Evolutionary conservation across 2,329 filamentous ascomycete species (phyloP).

Genomic region (Zymoseptoria crescenta): DNA sequence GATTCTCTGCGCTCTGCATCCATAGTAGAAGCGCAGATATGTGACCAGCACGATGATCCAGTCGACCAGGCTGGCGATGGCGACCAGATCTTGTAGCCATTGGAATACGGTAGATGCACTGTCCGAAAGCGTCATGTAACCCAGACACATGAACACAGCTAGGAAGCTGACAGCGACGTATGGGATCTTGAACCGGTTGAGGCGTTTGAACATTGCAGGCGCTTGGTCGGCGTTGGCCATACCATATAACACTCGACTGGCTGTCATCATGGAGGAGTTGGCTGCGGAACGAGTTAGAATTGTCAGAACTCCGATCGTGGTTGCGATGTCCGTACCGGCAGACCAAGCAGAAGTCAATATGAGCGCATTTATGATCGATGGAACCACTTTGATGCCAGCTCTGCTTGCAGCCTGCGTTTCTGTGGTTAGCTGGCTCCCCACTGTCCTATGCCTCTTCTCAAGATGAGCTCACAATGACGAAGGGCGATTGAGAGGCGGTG

Average conservation of each 20-base stretch:
- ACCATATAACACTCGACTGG: slow-evolving; percentile 13
- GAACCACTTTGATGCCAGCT: slow-evolving; percentile 53
- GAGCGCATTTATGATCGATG: slow-evolving; percentile 59
- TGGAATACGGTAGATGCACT: slow-evolving; percentile 19
- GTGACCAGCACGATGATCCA: slow-evolving; percentile 21
- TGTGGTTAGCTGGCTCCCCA: neutral
- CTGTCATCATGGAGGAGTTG: slow-evolving; percentile 36
- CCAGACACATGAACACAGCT: slow-evolving; percentile 12
- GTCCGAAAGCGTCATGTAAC: slow-evolving; percentile 15
- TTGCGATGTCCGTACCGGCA: slow-evolving; percentile 32
- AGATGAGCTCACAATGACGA: slow-evolving; percentile 44
- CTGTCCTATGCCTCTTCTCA: neutral
- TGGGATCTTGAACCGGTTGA: slow-evolving; percentile 14
- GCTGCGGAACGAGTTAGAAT: slow-evolving; percentile 11
- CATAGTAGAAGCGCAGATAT: slow-evolving; percentile 21
- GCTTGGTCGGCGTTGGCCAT: slow-evolving; percentile 35
- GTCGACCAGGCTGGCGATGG: slow-evolving; percentile 19
- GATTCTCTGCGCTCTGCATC: slow-evolving; percentile 22
- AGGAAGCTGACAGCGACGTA: slow-evolving; percentile 11
- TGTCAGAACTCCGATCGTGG: neutral
- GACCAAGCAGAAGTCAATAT: slow-evolving; percentile 54
- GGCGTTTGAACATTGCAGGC: slow-evolving; percentile 28
- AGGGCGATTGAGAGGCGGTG: slow-evolving; percentile 44
- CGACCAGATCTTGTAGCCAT: slow-evolving; percentile 25
- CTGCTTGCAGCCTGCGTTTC: slow-evolving; percentile 42